A percentile compares a stretch with the other conserved stretches of the same genome.
These are phyloP conservation scores for Botryotinia globosa DNA, from an alignment of 2,329 filamentous ascomycete genomes.

Conservation along the genomic window DNA sequence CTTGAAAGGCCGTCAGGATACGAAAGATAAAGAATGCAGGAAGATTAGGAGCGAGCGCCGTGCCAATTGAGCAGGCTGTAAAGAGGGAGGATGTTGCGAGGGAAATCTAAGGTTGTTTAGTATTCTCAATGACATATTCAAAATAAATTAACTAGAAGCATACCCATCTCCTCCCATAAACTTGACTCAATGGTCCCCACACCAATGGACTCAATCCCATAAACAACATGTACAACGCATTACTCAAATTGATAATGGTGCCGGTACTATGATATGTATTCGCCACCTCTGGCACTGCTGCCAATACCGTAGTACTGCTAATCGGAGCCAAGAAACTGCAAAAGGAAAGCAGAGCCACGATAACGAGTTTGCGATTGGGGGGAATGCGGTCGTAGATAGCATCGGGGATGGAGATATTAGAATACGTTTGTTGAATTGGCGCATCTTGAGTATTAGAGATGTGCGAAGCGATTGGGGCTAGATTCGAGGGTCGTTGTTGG, in stretches of 20 bases:
- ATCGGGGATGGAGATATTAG: slow-evolving; percentile 41
- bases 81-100: slow-evolving; percentile 62
- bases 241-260: slow-evolving; percentile 68
- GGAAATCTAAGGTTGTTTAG: slow-evolving; percentile 46
- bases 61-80: slow-evolving; percentile 67
- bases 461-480: slow-evolving; percentile 28
- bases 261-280: slow-evolving; percentile 61
- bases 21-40: slow-evolving; percentile 71
- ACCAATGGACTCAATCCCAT: slow-evolving; percentile 70
- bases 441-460: slow-evolving; percentile 36
- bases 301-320: slow-evolving; percentile 69
- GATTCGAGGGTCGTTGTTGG: slow-evolving; percentile 21
- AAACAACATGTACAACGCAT: slow-evolving; percentile 70
- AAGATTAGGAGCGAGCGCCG: slow-evolving; percentile 69
- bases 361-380: slow-evolving; percentile 58
- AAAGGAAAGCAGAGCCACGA: slow-evolving; percentile 68
- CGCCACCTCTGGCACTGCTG: slow-evolving; percentile 73
- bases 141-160: slow-evolving; percentile 31
- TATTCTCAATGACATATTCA: slow-evolving; percentile 8
- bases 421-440: slow-evolving; percentile 34
- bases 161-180: slow-evolving; percentile 58
- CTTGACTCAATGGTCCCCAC: slow-evolving; percentile 69
- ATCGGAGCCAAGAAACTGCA: slow-evolving; percentile 75
- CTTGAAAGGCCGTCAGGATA: slow-evolving; percentile 70
- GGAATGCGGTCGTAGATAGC: slow-evolving; percentile 65